Percentiles rank a stretch among this genome's conserved stretches.
phyloP scores from a whole-genome alignment of 169 alveolate genomes.

The Eimeria praecox region DNA sequence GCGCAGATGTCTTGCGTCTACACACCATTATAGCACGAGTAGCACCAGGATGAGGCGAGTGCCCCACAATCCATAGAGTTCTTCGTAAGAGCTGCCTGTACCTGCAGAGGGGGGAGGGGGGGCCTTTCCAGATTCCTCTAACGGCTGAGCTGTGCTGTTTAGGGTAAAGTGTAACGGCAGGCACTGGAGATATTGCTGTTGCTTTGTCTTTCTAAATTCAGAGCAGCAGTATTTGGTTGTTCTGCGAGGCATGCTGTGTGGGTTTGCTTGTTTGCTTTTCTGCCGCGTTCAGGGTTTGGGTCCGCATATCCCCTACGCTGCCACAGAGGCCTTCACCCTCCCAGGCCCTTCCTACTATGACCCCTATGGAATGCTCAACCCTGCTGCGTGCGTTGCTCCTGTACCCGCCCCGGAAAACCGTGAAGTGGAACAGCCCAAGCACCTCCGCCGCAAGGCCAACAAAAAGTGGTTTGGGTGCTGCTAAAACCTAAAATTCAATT shows the following conservation, averaged over 20 bases:
- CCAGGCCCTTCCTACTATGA: conserved; percentile 81
- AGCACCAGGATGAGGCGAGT: background rate
- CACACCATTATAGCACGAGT: background rate
- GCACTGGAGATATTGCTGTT: background rate
- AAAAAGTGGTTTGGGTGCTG: conserved; percentile 74
- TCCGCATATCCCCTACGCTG: conserved; percentile 16
- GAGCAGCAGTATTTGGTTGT: background rate
- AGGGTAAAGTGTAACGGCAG: background rate
- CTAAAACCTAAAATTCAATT: background rate
- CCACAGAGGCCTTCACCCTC: conserved; percentile 15
- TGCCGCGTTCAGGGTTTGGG: conserved; percentile 34
- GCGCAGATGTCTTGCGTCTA: background rate
- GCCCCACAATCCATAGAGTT: background rate
- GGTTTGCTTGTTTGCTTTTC: too few relatives aligned
- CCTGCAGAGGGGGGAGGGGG: background rate
- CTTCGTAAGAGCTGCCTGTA: background rate
- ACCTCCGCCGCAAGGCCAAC: conserved; percentile 55
- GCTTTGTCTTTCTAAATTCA: background rate
- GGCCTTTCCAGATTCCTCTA: background rate
- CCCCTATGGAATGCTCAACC: conserved; percentile 81
- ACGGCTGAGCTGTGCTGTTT: background rate
- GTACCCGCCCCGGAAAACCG: conserved; percentile 46
- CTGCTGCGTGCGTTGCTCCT: conserved; percentile 80
- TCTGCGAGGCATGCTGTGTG: background rate
- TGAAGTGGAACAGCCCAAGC: conserved; percentile 54